phyloP scores from a whole-genome alignment of 306 rosid species.

The Vachellia pachyceras region DNA sequence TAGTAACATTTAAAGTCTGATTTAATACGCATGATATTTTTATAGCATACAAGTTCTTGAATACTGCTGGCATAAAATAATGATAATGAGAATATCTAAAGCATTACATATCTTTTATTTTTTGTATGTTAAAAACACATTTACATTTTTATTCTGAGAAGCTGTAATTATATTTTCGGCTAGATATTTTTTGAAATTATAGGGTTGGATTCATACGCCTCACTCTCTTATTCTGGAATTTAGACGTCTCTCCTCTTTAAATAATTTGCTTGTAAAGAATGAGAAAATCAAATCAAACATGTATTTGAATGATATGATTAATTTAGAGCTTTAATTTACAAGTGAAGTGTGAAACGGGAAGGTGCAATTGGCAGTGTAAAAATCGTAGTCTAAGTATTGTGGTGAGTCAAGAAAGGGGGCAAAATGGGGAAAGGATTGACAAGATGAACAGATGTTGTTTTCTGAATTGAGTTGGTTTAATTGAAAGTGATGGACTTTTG shows the following conservation, averaged over 20 bases:
- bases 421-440: background rate
- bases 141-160: background rate
- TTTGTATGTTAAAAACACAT: too few species aligned
- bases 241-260: background rate
- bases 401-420: background rate
- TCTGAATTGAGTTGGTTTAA: background rate
- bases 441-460: constrained; percentile 20
- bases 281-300: background rate
- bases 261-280: background rate
- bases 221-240: background rate
- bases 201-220: background rate
- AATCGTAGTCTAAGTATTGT: background rate
- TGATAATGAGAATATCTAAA: background rate
- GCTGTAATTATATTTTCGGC: background rate
- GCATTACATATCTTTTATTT: too few species aligned
- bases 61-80: too few species aligned
- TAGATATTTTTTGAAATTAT: too few species aligned
- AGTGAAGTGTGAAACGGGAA: background rate
- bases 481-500: constrained; percentile 42
- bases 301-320: background rate
- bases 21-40: too few species aligned
- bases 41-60: too few species aligned
- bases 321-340: background rate
- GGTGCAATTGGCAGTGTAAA: background rate
- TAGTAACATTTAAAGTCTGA: too few species aligned